Evolutionary conservation across 2,329 filamentous ascomycete genomes (phyloP), one percentile per base, ranked within the genome.

Genomic region (Tolypocladium album): DNA sequence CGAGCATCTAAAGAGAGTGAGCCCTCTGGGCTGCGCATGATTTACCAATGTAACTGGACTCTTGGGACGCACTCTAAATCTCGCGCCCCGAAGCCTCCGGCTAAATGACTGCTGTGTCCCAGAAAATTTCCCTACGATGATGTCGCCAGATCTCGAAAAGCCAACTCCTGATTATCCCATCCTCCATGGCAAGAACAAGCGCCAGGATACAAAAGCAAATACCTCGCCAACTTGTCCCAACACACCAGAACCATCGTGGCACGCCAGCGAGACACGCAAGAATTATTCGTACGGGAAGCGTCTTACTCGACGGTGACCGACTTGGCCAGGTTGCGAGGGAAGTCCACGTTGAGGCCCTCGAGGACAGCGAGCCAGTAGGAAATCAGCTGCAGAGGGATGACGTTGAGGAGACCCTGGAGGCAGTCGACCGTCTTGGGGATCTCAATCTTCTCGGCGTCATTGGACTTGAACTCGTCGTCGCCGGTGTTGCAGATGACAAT

Each of bases 301-400:
- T 72, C 58, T 82, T 93, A 99, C 85, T 99, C 94, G 67, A 99
- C 94, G 65, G 94, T 99, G 65, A 99, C 94, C 64, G 92, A 96
- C 86, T 99, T 99, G 75, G 94, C 94, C 79, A 99, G 79, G 82
- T 99, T 99, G 71, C 94, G 89, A 61, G 94, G 94, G 86, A 97
- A 97, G 75, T 99, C 94, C 62, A 99, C 94, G 74, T 99, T 97
- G 67, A 97, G 82, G 58, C 92, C 93, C 80, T 96, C 94, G 67
- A 89, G 88, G 69, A 99, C 93, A 59, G 94, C 94, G 65, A 99
- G 86, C 93, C 94, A 97, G 84, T 99, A 99, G 62, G 94, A 90
- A 79, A 99, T 97, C 69, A 99, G 83, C 82, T 99, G 94, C 70
- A 99, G 84, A 58, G 94, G 94, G 67, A 99, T 90, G 71, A 99